These are phyloP conservation scores for Zygotorulaspora danielsina DNA, from an alignment of 805 yeast genomes.

Conservation along the genomic window DNA sequence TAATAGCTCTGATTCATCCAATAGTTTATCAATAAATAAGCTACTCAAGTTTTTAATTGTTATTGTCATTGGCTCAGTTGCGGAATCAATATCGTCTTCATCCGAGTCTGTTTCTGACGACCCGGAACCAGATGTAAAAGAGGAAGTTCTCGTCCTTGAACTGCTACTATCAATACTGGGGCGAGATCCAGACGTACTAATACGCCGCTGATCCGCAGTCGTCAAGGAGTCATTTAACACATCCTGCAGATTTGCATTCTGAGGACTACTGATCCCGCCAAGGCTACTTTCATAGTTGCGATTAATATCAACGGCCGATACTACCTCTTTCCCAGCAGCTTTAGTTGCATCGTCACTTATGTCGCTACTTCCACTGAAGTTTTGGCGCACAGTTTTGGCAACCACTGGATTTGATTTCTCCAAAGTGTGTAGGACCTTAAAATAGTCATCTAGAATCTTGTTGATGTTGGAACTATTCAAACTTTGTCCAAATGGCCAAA, in stretches of 20 bases:
- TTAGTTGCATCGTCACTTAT: not conserved
- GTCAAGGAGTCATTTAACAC: not conserved
- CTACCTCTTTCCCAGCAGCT: slow-evolving; percentile 5
- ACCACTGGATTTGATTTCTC: slow-evolving; percentile 22
- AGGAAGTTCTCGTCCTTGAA: slow-evolving; percentile 7
- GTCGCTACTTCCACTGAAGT: slow-evolving; percentile 6
- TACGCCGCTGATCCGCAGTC: not conserved
- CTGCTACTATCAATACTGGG: slow-evolving; percentile 5
- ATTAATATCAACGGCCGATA: slow-evolving; percentile 5
- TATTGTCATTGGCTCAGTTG: slow-evolving; percentile 11
- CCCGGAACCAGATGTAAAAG: slow-evolving; percentile 4
- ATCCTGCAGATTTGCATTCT: not conserved
- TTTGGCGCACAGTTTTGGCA: slow-evolving; percentile 15
- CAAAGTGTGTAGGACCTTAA: slow-evolving; percentile 28
- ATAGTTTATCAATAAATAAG: slow-evolving; percentile 37
- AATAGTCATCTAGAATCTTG: slow-evolving; percentile 41
- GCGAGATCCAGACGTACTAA: not conserved
- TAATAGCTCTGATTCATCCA: slow-evolving; percentile 41
- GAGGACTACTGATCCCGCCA: not conserved
- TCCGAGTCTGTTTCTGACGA: slow-evolving; percentile 17
- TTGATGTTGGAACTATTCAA: slow-evolving; percentile 35
- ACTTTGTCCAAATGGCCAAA: slow-evolving; percentile 45
- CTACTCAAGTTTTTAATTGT: slow-evolving; percentile 19
- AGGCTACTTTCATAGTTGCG: not conserved
- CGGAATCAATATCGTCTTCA: slow-evolving; percentile 14